Conservation (phyloP, 495 filamentous ascomycete genomes). For the Neurospora sublineolata region DNA sequence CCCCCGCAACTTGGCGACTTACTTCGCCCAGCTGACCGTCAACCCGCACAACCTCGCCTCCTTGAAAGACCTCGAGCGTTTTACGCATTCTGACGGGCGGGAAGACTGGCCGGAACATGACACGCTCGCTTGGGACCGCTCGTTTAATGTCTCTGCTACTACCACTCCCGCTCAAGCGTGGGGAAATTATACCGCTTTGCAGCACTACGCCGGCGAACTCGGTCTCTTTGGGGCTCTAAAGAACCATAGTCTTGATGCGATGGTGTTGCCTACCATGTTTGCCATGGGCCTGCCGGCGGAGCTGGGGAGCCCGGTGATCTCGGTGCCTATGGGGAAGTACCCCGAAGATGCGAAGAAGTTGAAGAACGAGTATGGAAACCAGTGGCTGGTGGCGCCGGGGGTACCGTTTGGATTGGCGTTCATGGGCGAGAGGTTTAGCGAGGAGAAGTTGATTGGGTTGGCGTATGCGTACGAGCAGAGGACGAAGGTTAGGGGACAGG, state of each 20-base stretch:
- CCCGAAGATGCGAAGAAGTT: conserved; percentile 3
- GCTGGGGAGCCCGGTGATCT: conserved; percentile 30
- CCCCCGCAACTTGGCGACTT: conserved; percentile 28
- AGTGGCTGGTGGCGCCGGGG: conserved; percentile 6
- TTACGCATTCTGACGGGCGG: conserved; percentile 14
- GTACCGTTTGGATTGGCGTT: conserved; percentile 30
- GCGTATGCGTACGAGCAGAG: conserved; percentile 60
- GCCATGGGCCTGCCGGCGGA: conserved; percentile 13
- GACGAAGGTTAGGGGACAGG: conserved; percentile 37
- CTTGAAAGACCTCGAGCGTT: conserved; percentile 21
- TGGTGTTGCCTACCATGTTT: conserved; percentile 29
- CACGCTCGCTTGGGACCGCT: conserved; percentile 25
- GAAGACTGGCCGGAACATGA: conserved; percentile 23
- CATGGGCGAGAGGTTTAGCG: conserved; percentile 42
- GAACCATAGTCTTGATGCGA: conserved; percentile 27
- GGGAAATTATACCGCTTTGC: conserved; percentile 6
- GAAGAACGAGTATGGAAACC: conserved; percentile 5
- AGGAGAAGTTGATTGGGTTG: conserved; percentile 47
- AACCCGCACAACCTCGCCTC: conserved; percentile 38
- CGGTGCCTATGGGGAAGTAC: conserved; percentile 32
- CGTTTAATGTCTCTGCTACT: conserved; percentile 4
- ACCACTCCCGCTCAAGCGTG: background rate
- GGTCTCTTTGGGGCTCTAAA: conserved; percentile 24
- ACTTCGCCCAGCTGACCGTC: conserved; percentile 31
- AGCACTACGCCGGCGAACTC: conserved; percentile 11